A percentile compares a stretch with the other conserved stretches of the same genome.
Evolutionary conservation across 2,329 filamentous ascomycete genomes (phyloP).

Genomic region (Beauveria brongniartii): DNA sequence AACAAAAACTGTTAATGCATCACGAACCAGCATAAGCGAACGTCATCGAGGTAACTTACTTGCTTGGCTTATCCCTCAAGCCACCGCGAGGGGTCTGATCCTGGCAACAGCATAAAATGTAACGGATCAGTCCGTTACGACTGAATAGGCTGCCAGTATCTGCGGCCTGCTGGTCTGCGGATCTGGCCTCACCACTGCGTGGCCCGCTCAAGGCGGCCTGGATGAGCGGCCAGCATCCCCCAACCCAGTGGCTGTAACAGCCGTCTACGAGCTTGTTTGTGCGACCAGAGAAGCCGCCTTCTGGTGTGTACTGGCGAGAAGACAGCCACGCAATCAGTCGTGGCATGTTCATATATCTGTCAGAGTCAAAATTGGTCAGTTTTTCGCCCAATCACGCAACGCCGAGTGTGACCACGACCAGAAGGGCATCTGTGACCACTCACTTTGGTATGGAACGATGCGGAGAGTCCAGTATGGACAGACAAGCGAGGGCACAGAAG

Average conservation of each 20-base stretch:
- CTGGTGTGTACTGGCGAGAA: slow-evolving; percentile 78
- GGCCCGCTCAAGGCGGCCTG: slow-evolving; percentile 65
- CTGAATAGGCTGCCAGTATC: slow-evolving; percentile 56
- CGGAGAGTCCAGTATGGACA: slow-evolving; percentile 77
- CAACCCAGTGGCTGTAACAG: slow-evolving; percentile 97
- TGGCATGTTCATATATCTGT: slow-evolving; percentile 67
- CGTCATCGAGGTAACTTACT: slow-evolving; percentile 45
- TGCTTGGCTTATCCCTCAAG: slow-evolving; percentile 86
- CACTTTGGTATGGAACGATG: slow-evolving; percentile 65
- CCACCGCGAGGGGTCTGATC: slow-evolving; percentile 64
- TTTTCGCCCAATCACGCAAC: slow-evolving; percentile 3
- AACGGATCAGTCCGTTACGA: slow-evolving; percentile 76
- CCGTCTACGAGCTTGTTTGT: slow-evolving; percentile 98
- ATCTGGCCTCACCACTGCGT: slow-evolving; percentile 22
- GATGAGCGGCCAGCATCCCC: slow-evolving; percentile 86
- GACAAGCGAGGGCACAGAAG: slow-evolving; percentile 84
- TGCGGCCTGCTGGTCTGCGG: slow-evolving; percentile 23
- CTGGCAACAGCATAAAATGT: slow-evolving; percentile 86
- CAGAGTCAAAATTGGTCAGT: slow-evolving; percentile 20
- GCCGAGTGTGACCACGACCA: not conserved
- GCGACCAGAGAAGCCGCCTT: slow-evolving; percentile 86
- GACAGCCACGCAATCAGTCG: slow-evolving; percentile 81
- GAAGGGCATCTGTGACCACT: slow-evolving; percentile 20
- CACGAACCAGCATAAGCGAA: slow-evolving; percentile 10
- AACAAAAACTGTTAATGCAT: slow-evolving; percentile 3